Evolutionary conservation across 257 asterid species (phyloP).

Genomic region (Cinchona pubescens): DNA sequence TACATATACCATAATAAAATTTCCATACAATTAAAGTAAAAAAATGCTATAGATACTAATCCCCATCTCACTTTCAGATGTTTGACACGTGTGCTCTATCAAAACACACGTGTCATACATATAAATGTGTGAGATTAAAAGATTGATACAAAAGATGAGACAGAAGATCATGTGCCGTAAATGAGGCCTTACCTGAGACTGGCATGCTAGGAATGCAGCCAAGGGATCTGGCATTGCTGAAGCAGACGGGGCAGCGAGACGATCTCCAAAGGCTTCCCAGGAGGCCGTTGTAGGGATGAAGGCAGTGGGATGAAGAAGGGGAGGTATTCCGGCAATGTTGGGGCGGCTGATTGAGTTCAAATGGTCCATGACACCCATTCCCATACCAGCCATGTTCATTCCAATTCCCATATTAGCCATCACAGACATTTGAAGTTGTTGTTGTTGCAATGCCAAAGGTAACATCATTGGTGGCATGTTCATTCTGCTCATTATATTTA

Average conservation of each 20-base stretch:
- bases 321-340: conserved; percentile 32
- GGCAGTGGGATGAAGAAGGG: conserved; percentile 23
- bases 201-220: conserved; percentile 52
- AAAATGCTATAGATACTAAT: no score
- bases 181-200: conserved; percentile 53
- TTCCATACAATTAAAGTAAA: not conserved
- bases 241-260: conserved; percentile 23
- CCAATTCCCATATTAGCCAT: conserved; percentile 50
- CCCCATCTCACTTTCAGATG: no score
- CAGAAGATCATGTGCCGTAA: no score
- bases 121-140: no score
- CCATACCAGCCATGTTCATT: conserved; percentile 52
- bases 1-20: not conserved
- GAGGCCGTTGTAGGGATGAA: conserved; percentile 49
- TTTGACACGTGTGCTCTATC: no score
- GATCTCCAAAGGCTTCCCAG: conserved; percentile 54
- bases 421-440: conserved; percentile 82
- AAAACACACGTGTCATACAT: no score
- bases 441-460: conserved; percentile 74
- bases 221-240: conserved; percentile 41
- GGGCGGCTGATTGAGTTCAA: conserved; percentile 44
- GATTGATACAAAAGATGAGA: no score
- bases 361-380: conserved; percentile 58
- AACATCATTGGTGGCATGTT: conserved; percentile 66
- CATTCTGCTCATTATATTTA: conserved; percentile 64